Percentiles rank a stretch among this genome's conserved stretches.
phyloP scores from a whole-genome alignment of 2,329 filamentous ascomycete genomes.

The Phialemoniopsis sp. region DNA sequence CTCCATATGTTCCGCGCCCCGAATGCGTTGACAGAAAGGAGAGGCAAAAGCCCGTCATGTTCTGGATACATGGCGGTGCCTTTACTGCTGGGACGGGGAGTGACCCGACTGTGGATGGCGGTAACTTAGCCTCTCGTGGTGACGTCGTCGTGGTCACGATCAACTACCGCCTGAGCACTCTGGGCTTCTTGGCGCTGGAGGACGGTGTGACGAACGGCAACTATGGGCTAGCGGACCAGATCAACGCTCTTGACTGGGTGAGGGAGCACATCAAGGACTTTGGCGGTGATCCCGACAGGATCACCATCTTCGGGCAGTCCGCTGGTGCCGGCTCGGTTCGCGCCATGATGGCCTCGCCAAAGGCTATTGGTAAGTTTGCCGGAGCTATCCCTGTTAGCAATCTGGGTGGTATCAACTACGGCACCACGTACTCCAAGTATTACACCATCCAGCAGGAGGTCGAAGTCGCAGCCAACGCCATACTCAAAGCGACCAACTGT shows the following conservation, averaged over 20 bases:
- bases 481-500: slow-evolving; percentile 49
- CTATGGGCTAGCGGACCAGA: slow-evolving; percentile 43
- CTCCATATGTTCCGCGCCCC: slow-evolving; percentile 27
- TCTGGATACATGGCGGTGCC: slow-evolving; percentile 47
- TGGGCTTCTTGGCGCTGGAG: slow-evolving; percentile 53
- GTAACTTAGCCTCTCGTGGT: slow-evolving; percentile 52
- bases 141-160: slow-evolving; percentile 56
- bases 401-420: slow-evolving; percentile 43
- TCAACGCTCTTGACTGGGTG: slow-evolving; percentile 45
- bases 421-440: slow-evolving; percentile 54
- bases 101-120: slow-evolving; percentile 40
- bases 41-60: slow-evolving; percentile 26
- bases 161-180: slow-evolving; percentile 55
- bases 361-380: slow-evolving; percentile 40
- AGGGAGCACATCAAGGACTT: slow-evolving; percentile 46
- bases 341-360: slow-evolving; percentile 42
- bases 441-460: slow-evolving; percentile 50
- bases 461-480: slow-evolving; percentile 39
- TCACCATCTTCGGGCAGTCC: slow-evolving; percentile 52
- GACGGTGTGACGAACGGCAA: slow-evolving; percentile 42
- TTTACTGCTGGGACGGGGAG: slow-evolving; percentile 43
- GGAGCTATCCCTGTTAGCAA: slow-evolving; percentile 38
- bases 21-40: slow-evolving; percentile 7
- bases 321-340: slow-evolving; percentile 49
- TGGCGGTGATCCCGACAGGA: slow-evolving; percentile 52